Evolutionary conservation across 2,329 filamentous ascomycete species (phyloP).

Genomic region (Botrytis aclada): DNA sequence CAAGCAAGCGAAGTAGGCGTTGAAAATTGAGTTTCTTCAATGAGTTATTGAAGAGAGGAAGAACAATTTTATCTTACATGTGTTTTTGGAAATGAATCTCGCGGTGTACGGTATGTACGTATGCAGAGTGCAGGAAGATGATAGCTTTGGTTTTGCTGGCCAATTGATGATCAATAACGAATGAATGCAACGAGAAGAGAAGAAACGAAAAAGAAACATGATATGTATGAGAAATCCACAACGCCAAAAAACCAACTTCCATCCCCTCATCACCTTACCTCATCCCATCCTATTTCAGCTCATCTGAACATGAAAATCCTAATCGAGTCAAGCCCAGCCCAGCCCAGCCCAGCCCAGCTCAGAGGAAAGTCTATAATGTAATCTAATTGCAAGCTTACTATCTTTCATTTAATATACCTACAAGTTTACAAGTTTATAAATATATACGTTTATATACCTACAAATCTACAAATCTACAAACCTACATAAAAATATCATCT

Average conservation of each 20-base stretch:
- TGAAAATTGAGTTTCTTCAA: background rate
- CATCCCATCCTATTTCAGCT: no score
- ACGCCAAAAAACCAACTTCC: background rate
- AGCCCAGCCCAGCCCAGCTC: no score
- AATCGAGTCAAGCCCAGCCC: no score
- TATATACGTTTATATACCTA: no score
- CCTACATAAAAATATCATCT: background rate
- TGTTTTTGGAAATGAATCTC: background rate
- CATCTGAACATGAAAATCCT: background rate
- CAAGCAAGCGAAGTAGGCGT: background rate
- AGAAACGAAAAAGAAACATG: background rate
- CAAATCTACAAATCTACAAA: no score
- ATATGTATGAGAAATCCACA: background rate
- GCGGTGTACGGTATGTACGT: background rate
- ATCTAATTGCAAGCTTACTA: background rate
- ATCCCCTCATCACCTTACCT: background rate
- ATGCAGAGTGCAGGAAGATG: background rate
- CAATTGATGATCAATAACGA: background rate
- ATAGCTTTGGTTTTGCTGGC: background rate
- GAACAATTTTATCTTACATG: background rate
- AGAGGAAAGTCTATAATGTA: background rate
- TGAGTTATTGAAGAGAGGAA: background rate
- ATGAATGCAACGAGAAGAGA: background rate
- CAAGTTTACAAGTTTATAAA: no score
- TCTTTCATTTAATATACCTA: no score